A percentile compares a stretch with the other conserved stretches of the same genome.
Evolutionary conservation across 345 rosid species (phyloP).

Genomic region (Capsella bursapastoris): DNA sequence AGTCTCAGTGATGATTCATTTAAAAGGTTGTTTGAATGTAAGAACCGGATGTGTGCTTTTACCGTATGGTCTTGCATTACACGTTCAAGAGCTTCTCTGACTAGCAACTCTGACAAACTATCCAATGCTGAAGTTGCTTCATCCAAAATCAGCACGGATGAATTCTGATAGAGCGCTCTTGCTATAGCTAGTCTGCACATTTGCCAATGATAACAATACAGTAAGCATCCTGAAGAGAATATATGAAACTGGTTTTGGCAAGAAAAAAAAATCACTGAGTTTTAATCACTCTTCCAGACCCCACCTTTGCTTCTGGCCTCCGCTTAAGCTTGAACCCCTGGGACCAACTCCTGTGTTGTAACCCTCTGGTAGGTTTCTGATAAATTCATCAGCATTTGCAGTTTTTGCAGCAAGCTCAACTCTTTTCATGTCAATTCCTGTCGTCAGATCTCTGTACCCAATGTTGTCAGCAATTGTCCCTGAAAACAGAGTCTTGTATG

Average conservation of each 20-base stretch:
- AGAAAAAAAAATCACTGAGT: not conserved
- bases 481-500: constrained; percentile 75
- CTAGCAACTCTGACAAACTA: constrained; percentile 83
- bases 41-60: constrained; percentile 33
- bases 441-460: constrained; percentile 79
- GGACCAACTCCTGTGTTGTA: constrained; percentile 80
- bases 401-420: constrained; percentile 73
- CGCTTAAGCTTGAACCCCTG: constrained; percentile 88
- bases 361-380: constrained; percentile 75
- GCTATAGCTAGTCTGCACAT: constrained; percentile 85
- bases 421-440: constrained; percentile 70
- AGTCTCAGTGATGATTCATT: not conserved
- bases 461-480: constrained; percentile 96
- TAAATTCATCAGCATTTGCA: constrained; percentile 92
- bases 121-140: constrained; percentile 99
- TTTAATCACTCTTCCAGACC: constrained; percentile 20
- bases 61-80: constrained; percentile 86
- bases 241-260: not conserved
- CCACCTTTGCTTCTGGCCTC: constrained; percentile 96
- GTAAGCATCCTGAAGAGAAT: not conserved
- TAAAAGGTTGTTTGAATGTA: constrained; percentile 4
- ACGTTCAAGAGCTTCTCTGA: constrained; percentile 83
- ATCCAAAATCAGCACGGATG: constrained; percentile 84
- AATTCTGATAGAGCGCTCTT: constrained; percentile 84
- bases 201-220: constrained; percentile 6